These are phyloP conservation scores for Somion occarium DNA, from an alignment of 1,284 basidiomycete genomes.

Conservation along the genomic window DNA sequence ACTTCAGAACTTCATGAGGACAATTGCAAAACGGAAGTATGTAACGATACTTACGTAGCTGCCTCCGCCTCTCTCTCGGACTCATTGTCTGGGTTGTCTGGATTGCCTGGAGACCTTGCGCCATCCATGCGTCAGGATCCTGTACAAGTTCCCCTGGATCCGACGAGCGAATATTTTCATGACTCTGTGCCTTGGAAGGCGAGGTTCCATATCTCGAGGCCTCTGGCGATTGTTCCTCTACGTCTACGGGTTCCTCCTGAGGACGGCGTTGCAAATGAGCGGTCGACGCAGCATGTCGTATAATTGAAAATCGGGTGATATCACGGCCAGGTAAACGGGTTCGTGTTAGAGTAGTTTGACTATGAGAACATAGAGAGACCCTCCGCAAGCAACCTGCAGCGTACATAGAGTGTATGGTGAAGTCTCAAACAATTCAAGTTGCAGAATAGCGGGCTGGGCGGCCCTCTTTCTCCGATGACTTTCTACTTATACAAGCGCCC, in stretches of 20 bases:
- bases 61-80: neutral
- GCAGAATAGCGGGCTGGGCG: too few relatives aligned
- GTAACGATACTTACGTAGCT: neutral
- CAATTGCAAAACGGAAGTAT: neutral
- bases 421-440: neutral
- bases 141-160: neutral
- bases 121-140: neutral
- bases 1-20: neutral
- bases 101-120: neutral
- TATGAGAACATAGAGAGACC: neutral
- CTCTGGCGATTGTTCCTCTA: too few relatives aligned
- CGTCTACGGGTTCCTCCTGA: neutral
- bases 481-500: too few relatives aligned
- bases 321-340: neutral
- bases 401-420: neutral
- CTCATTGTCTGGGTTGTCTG: neutral
- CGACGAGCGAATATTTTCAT: neutral
- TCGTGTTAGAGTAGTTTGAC: neutral
- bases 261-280: neutral
- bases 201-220: too few relatives aligned
- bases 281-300: neutral
- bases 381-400: neutral
- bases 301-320: neutral
- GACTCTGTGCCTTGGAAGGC: neutral
- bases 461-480: too few relatives aligned